Base-by-base conservation (phyloP, 441 rosid species). In the Viola pubescens region DNA sequence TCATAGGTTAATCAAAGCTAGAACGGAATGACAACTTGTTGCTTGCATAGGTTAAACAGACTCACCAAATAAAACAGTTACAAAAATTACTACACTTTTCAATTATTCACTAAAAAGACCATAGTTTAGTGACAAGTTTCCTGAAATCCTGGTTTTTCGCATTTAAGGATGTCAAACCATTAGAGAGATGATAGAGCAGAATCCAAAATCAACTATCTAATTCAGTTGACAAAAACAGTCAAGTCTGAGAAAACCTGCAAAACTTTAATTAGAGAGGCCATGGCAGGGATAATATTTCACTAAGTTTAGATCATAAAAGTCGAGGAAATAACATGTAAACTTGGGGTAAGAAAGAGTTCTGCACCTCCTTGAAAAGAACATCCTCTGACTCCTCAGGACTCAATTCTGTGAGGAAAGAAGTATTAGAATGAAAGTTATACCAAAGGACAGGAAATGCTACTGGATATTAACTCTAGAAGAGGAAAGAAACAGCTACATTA, bases 301-400 rank as follows among this genome's bases (percentile, higher is more conserved):
- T 44, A 53, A 55, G 44, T 52, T 19, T 39, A 43, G 45, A 53
- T 44, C 8, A 42, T 49, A 40, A 14, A 38, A 48, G 34, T 45
- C 26, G 37, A 48, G 6, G n/a, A 53, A 40, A 59, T 50, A 48
- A 61, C 41, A 4, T 52, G 54, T 42, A 59, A 13, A 40, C 4
- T 49, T 26, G 34, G 34, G 34, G 34, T 26, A 26, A 26, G 34
- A 26, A 26, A 26, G 70, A 68, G 73, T 42, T 14, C 12, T 64
- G 45, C 16, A 92, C 98, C 98, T 94, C 98, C 82, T 94, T 94
- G 72, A 94, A 94, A 57, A 94, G 91, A 75, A 94, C 96, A 70
- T 94, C 98, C 74, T 94, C 98, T 11, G 97, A 94, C 74, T 94
- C 97, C 84, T 94, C 98, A 34, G 88, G 80, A 69, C 94, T 88